These are phyloP conservation scores for Mycena kentingensis DNA, from an alignment of 768 basidiomycete genomes.

Conservation along the genomic window DNA sequence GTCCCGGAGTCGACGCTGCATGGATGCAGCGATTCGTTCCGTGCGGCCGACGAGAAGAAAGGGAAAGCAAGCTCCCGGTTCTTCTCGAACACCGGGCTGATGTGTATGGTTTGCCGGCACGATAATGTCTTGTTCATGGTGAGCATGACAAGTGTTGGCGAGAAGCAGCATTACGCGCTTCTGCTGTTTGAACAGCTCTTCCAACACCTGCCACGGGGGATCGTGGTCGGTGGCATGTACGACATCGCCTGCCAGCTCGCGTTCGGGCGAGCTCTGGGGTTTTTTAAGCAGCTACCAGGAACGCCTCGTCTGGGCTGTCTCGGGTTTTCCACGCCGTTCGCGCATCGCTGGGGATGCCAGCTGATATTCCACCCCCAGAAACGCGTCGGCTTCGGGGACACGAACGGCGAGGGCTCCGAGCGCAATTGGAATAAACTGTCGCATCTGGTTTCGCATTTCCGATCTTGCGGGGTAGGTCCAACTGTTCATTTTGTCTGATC, in stretches of 20 bases:
- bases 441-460: slow-evolving; percentile 36
- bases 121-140: slow-evolving; percentile 33
- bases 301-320: slow-evolving; percentile 33
- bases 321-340: slow-evolving; percentile 43
- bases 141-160: slow-evolving; percentile 35
- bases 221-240: slow-evolving; percentile 23
- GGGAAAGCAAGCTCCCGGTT: slow-evolving; percentile 15
- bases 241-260: slow-evolving; percentile 34
- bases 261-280: slow-evolving; percentile 12
- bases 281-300: slow-evolving; percentile 1
- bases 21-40: slow-evolving; percentile 36
- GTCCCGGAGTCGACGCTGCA: slow-evolving; percentile 34
- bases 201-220: slow-evolving; percentile 23
- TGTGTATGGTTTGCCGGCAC: slow-evolving; percentile 36
- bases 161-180: slow-evolving; percentile 34
- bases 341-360: slow-evolving; percentile 41
- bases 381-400: slow-evolving; percentile 29
- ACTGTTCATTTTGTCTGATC: neutral
- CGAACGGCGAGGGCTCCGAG: slow-evolving; percentile 39
- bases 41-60: slow-evolving; percentile 22
- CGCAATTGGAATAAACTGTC: slow-evolving; percentile 36
- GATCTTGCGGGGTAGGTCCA: slow-evolving; percentile 34
- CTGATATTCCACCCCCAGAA: slow-evolving; percentile 35
- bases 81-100: slow-evolving; percentile 30
- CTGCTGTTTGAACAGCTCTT: slow-evolving; percentile 32